phyloP scores from a whole-genome alignment of 2,329 filamentous ascomycete genomes.

The Piedraia hortae region DNA sequence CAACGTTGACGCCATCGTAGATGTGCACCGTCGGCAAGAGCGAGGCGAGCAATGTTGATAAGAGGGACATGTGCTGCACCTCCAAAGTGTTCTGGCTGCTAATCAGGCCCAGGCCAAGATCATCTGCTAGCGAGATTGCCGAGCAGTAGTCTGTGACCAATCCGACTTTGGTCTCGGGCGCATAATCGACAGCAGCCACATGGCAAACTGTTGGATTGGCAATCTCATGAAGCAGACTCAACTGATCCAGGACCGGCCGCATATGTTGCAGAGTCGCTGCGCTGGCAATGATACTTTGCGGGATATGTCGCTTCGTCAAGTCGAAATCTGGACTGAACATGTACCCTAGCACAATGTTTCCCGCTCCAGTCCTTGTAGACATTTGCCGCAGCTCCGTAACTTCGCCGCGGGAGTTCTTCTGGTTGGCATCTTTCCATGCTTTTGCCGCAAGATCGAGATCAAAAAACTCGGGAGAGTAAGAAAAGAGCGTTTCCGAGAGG shows the following conservation, averaged over 20 bases:
- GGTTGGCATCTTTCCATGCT: conserved; percentile 41
- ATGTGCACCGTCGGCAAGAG: conserved; percentile 63
- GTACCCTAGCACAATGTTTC: conserved; percentile 77
- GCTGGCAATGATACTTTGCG: conserved; percentile 70
- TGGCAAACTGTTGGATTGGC: conserved; percentile 85
- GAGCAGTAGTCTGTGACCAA: conserved; percentile 71
- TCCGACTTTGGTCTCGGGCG: conserved; percentile 29
- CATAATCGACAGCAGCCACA: conserved; percentile 72
- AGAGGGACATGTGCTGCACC: conserved; percentile 82
- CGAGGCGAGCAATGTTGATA: conserved; percentile 54
- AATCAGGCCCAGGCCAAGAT: conserved; percentile 66
- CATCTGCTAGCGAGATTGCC: conserved; percentile 57
- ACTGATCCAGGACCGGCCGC: conserved; percentile 64
- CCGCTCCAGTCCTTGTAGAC: conserved; percentile 71
- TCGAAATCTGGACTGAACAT: conserved; percentile 96
- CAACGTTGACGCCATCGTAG: conserved; percentile 64
- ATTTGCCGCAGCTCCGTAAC: conserved; percentile 50
- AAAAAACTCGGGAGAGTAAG: conserved; percentile 83
- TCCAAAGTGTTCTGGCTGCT: conserved; percentile 70
- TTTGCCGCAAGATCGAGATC: conserved; percentile 65
- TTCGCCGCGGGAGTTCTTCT: conserved; percentile 61
- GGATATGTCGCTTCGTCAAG: conserved; percentile 64
- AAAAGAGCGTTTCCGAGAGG: conserved; percentile 89
- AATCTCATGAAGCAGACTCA: conserved; percentile 71
- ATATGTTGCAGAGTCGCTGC: conserved; percentile 59